phyloP scores from a whole-genome alignment of 2,329 filamentous ascomycete genomes.

The Leptographium procerum region DNA sequence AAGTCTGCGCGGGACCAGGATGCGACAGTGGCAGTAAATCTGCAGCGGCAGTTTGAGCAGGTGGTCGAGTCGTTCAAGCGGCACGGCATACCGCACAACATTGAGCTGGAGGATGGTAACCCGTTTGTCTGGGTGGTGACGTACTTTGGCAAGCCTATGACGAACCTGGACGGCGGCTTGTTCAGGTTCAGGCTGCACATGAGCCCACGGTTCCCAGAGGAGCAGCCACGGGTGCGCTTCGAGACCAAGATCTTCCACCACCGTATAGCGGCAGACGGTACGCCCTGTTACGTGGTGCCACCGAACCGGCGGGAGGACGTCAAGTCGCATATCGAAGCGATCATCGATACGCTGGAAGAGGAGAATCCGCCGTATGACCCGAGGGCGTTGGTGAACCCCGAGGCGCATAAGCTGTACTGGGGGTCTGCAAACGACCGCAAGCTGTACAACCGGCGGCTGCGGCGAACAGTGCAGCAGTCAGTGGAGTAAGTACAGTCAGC shows the following conservation, averaged over 20 bases:
- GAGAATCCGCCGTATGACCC: slow-evolving; percentile 84
- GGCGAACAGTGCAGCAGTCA: slow-evolving; percentile 63
- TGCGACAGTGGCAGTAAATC: slow-evolving; percentile 64
- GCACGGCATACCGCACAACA: slow-evolving; percentile 59
- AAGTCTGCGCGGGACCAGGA: slow-evolving; percentile 50
- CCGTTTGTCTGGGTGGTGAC: slow-evolving; percentile 84
- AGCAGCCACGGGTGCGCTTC: slow-evolving; percentile 75
- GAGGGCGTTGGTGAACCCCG: slow-evolving; percentile 72
- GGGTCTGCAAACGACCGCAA: slow-evolving; percentile 68
- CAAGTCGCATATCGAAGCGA: slow-evolving; percentile 69
- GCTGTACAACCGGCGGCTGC: slow-evolving; percentile 68
- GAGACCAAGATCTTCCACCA: slow-evolving; percentile 81
- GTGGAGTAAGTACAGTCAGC: slow-evolving; percentile 41
- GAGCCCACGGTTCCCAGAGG: slow-evolving; percentile 75
- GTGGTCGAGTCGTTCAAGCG: slow-evolving; percentile 64
- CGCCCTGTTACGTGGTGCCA: slow-evolving; percentile 68
- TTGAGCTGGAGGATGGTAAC: slow-evolving; percentile 68
- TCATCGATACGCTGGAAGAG: slow-evolving; percentile 76
- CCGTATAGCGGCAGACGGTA: slow-evolving; percentile 67
- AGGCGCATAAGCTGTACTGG: slow-evolving; percentile 82
- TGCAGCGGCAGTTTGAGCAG: slow-evolving; percentile 77
- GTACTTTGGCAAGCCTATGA: slow-evolving; percentile 87
- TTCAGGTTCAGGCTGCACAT: slow-evolving; percentile 72
- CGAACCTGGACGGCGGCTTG: slow-evolving; percentile 82
- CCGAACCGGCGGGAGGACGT: slow-evolving; percentile 58